Evolutionary conservation across 768 basidiomycete genomes (phyloP).

Genomic region (Lentinula lateritia): DNA sequence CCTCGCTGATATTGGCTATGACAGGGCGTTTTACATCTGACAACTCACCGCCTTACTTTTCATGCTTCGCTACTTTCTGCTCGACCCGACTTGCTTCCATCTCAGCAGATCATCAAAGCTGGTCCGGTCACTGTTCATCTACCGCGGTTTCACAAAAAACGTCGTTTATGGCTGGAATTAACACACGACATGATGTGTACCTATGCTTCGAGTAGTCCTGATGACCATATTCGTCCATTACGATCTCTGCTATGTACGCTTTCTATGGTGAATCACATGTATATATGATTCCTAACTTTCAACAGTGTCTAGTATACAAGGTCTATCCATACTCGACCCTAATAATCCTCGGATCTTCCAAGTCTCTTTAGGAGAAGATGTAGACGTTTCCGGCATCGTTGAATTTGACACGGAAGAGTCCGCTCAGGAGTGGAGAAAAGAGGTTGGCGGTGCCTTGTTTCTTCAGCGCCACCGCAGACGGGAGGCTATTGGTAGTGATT

Average conservation of each 20-base stretch:
- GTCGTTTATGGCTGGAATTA: slow-evolving; percentile 58
- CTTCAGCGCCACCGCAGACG: slow-evolving; percentile 38
- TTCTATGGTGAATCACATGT: not conserved
- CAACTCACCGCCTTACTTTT: slow-evolving; percentile 60
- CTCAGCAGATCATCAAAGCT: slow-evolving; percentile 36
- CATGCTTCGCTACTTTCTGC: slow-evolving; percentile 55
- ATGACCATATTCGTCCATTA: slow-evolving; percentile 49
- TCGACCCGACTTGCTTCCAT: slow-evolving; percentile 23
- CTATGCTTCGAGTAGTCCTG: slow-evolving; percentile 49
- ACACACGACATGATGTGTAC: slow-evolving; percentile 55
- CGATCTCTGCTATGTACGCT: slow-evolving; percentile 45
- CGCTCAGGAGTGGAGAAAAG: slow-evolving; percentile 42
- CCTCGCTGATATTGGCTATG: not conserved
- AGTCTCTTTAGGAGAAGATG: slow-evolving; percentile 27
- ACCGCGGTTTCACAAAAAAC: slow-evolving; percentile 37
- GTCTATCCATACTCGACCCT: slow-evolving; percentile 38
- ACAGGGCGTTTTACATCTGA: slow-evolving; percentile 57
- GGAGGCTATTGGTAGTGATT: slow-evolving; percentile 22
- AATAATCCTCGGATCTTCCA: slow-evolving; percentile 37
- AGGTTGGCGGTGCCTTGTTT: slow-evolving; percentile 43
- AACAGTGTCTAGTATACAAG: slow-evolving; percentile 44
- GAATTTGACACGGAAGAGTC: slow-evolving; percentile 60
- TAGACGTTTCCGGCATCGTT: slow-evolving; percentile 20
- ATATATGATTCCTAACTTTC: not conserved
- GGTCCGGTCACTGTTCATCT: slow-evolving; percentile 46